A percentile compares a stretch with the other conserved stretches of the same genome.
Evolutionary conservation across 768 basidiomycete genomes (phyloP).

Genomic region (Tubosaeta sp.): DNA sequence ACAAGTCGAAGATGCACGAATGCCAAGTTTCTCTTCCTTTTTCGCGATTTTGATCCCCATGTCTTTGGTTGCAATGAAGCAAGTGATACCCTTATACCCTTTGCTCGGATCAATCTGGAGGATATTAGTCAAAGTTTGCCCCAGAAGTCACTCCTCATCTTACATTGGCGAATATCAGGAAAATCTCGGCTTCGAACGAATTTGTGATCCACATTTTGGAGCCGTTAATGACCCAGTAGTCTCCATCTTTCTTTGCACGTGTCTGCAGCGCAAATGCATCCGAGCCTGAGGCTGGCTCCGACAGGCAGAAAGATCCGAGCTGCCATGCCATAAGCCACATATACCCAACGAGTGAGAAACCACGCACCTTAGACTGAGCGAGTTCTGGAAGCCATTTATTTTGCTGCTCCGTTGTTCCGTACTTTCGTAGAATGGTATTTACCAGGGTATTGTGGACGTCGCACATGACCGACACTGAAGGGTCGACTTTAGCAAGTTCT

Average conservation of each 20-base stretch:
- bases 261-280: constrained; percentile 98
- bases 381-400: constrained; percentile 86
- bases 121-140: neutral
- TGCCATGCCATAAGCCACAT: constrained; percentile 30
- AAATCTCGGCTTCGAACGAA: constrained; percentile 85
- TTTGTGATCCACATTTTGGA: constrained; percentile 99
- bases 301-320: constrained; percentile 95
- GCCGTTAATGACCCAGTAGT: constrained; percentile 87
- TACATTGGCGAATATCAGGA: constrained; percentile 94
- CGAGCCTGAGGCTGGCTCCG: constrained; percentile 89
- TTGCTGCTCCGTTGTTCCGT: constrained; percentile 81
- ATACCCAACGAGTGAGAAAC: neutral
- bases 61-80: constrained; percentile 93
- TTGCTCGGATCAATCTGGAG: constrained; percentile 75
- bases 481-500: constrained; percentile 94
- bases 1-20: constrained; percentile 94
- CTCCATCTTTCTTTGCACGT: constrained; percentile 82
- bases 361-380: constrained; percentile 63
- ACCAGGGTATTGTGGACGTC: constrained; percentile 99
- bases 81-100: constrained; percentile 99
- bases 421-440: constrained; percentile 87
- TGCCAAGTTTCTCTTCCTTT: constrained; percentile 98
- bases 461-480: constrained; percentile 92
- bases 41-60: constrained; percentile 98
- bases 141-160: constrained; percentile 17